Evolutionary conservation across 495 filamentous ascomycete genomes (phyloP), one percentile per base, ranked within the genome.

Genomic region (Aspergillus biplanus): DNA sequence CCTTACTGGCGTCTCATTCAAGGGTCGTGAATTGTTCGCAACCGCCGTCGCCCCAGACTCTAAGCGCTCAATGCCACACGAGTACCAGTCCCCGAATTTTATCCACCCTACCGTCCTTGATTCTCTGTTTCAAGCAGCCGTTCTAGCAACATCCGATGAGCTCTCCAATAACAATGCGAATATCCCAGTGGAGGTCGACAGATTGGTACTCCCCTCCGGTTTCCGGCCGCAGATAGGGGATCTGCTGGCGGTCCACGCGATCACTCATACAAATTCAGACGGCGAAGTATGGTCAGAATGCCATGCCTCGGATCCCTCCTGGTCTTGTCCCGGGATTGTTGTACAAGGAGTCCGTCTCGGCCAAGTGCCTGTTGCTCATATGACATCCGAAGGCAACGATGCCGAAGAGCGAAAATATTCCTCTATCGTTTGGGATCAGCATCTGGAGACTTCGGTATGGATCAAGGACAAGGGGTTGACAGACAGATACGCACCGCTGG

Each of bases 101-200:
- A 66, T 78, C n/a, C 75, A 78, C 42, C 76, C 75, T 7, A 72
- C 73, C 1, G 69, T 69, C 6, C 67, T 78, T 8, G 76, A 78
- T 58, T 67, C 64, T 8, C 64, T 76, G 32, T 71, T 78, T 48
- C 75, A 78, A 21, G 53, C 65, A 11, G 69, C 65, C 8, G 60
- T 73, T 32, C 33, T 73, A 8, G 65, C 68, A 5, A 62, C 60
- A 33, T 71, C 68, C 0, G 62, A 73, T 7, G 59, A 57, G 11
- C 55, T 71, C 0, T 53, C 60, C 0, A 69, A 54, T 58, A 56
- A 62, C 18, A 52, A 65, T 4, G 66, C 70, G 8, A 64, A 65
- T 27, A 73, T 73, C 15, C 70, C 68, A 3, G 47, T 71, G 4
- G 66, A 59, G 3, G 68, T 71, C 5, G 70, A 71, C n/a, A 62